A percentile compares a stretch with the other conserved stretches of the same genome.
Evolutionary conservation across 345 rosid species (phyloP).

Genomic region (Arabidopsis suecica): DNA sequence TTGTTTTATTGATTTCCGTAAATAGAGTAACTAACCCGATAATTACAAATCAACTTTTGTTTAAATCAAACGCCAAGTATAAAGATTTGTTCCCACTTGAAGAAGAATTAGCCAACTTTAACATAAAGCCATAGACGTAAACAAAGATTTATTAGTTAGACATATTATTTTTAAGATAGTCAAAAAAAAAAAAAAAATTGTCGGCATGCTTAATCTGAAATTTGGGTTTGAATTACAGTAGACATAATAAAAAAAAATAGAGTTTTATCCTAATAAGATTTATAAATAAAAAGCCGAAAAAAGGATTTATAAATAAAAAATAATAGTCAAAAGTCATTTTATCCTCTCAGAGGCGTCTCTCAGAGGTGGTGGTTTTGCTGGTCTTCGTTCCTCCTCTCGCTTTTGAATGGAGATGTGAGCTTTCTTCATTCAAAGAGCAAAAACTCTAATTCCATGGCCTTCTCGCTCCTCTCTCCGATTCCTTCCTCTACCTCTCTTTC

Average conservation of each 20-base stretch:
- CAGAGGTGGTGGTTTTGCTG: conserved; percentile 34
- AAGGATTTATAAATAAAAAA: too few species aligned
- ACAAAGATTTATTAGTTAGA: not conserved
- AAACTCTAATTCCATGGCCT: conserved; percentile 38
- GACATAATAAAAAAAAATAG: not conserved
- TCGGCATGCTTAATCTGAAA: conserved; percentile 11
- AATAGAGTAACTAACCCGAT: conserved; percentile 2
- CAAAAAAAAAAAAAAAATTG: not conserved
- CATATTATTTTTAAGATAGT: not conserved
- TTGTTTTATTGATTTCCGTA: not conserved
- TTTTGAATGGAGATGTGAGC: conserved; percentile 49
- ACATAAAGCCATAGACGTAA: not conserved
- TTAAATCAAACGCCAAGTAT: not conserved
- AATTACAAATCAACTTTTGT: not conserved
- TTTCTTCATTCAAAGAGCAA: conserved; percentile 22
- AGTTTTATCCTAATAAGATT: not conserved
- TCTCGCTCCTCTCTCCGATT: conserved; percentile 46
- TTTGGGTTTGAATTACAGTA: not conserved
- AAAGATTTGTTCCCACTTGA: not conserved
- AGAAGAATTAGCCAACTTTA: not conserved
- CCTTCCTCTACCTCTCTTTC: conserved; percentile 45
- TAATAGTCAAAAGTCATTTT: not conserved
- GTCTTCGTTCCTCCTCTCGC: conserved; percentile 34
- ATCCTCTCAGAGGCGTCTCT: conserved; percentile 20
- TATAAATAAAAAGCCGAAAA: too few species aligned